Base-by-base conservation (phyloP, 176 grass and related monocot species). In the Oryza glaberrima region DNA sequence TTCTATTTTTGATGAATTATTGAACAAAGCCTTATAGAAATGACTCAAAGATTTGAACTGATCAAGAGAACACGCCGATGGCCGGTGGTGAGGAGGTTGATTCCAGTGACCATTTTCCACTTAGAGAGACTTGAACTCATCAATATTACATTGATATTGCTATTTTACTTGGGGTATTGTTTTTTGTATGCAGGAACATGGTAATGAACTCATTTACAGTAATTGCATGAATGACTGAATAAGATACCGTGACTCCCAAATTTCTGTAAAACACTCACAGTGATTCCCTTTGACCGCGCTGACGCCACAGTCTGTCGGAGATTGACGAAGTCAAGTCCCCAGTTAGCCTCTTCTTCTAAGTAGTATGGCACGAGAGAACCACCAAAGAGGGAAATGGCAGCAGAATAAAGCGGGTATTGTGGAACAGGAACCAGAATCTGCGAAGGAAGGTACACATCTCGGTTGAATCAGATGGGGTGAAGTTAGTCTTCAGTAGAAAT, bases 371-470 rank as follows among this genome's bases (percentile, higher is more conserved):
- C 97, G 68, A 99, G 94, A 68, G 94, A 81, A 72, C 97, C 97
- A 77, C 97, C 94, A 80, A 46, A 91, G 45, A 99, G 86, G 22
- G 93, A 83, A 82, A 99, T 99, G 49, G 97, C 72, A 81, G 97
- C 97, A 73, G 96, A 99, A 83, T 99, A 99, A 67, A 99, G 97
- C 45, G 97, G 97, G 76, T 99, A 99, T 58, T 99, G 97, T 70
- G 97, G 97, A 63, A 99, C 97, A 67, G 97, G 97, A 76, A 99
- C 97, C 76, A 99, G 89, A 85, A 99, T 99, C 97, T 99, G 88
- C 26, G 58, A 84, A 63, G 46, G 77, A 40, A 75, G 35, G 88
- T 67, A 26, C 40, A 79, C 61, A 6, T 20, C 46, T n/a, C 26
- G 48, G 48, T 30, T 23, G 34, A 78, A 66, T 66, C 40, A 79